phyloP scores from a whole-genome alignment of 352 stramenopile genomes.

The Phytopythium montanum region DNA sequence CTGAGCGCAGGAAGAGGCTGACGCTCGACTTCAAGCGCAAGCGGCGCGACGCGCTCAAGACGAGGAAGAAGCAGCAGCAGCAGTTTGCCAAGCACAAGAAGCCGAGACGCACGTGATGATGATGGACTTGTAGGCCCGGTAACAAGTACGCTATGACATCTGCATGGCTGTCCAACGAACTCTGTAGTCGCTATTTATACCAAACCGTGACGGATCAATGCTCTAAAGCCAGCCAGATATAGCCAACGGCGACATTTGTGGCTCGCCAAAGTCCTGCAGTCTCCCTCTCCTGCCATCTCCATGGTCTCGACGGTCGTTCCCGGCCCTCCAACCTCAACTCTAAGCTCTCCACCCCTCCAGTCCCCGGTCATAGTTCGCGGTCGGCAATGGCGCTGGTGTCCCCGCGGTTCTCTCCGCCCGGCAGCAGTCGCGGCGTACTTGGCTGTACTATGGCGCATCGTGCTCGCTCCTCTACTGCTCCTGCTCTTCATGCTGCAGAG shows the following conservation, averaged over 20 bases:
- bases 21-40: constrained; percentile 83
- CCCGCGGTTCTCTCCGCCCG: background rate
- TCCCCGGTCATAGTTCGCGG: background rate
- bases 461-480: constrained; percentile 15
- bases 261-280: too few relatives aligned
- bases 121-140: background rate
- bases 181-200: too few relatives aligned
- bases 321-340: too few relatives aligned
- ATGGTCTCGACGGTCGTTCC: background rate
- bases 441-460: constrained; percentile 10
- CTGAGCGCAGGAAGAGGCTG: constrained; percentile 62
- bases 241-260: too few relatives aligned
- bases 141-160: too few relatives aligned
- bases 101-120: constrained; percentile 1
- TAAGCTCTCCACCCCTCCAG: background rate
- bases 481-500: constrained; percentile 8
- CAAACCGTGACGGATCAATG: too few relatives aligned
- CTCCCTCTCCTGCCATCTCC: background rate
- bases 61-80: constrained; percentile 71
- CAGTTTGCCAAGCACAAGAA: constrained; percentile 27
- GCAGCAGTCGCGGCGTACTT: constrained; percentile 12
- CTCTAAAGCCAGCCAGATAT: too few relatives aligned
- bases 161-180: too few relatives aligned
- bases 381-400: background rate
- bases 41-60: constrained; percentile 67